Evolutionary conservation across 371 early-diverging fungal species (phyloP).

Genomic region (Paraphysoderma sedebokerense): DNA sequence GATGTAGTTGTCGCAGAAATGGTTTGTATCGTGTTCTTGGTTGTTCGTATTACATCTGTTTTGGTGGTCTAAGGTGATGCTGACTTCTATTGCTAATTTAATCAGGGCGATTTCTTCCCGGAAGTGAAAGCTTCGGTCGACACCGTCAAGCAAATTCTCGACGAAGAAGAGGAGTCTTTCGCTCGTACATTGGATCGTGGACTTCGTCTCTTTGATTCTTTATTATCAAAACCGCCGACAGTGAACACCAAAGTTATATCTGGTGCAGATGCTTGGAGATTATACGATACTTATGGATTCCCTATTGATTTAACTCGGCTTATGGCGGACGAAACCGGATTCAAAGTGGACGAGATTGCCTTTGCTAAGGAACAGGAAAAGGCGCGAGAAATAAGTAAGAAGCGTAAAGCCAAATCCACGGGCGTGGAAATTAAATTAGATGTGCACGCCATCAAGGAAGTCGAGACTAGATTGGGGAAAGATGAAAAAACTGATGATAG

Average conservation of each 20-base stretch:
- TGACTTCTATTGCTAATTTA: background rate
- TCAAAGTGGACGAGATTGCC: slow-evolving; percentile 69
- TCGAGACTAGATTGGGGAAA: too few relatives aligned
- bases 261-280: slow-evolving; percentile 89
- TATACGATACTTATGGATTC: slow-evolving; percentile 99
- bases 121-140: slow-evolving; percentile 56
- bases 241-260: slow-evolving; percentile 38
- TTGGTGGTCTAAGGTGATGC: slow-evolving; percentile 1
- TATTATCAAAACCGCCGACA: slow-evolving; percentile 50
- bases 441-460: slow-evolving; percentile 76
- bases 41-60: slow-evolving; percentile 2
- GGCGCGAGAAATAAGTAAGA: slow-evolving; percentile 58
- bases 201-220: slow-evolving; percentile 79
- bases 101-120: slow-evolving; percentile 61
- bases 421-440: slow-evolving; percentile 48
- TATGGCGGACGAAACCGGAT: slow-evolving; percentile 93
- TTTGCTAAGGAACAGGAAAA: slow-evolving; percentile 67
- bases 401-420: slow-evolving; percentile 26
- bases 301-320: slow-evolving; percentile 97
- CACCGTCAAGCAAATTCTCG: slow-evolving; percentile 78
- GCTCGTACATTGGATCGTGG: slow-evolving; percentile 97
- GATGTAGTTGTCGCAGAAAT: slow-evolving; percentile 69
- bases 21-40: slow-evolving; percentile 12
- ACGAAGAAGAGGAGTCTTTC: slow-evolving; percentile 94
- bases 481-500: slow-evolving; percentile 91